phyloP scores from a whole-genome alignment of 1,284 basidiomycete genomes.

The Pholiota adiposa region DNA sequence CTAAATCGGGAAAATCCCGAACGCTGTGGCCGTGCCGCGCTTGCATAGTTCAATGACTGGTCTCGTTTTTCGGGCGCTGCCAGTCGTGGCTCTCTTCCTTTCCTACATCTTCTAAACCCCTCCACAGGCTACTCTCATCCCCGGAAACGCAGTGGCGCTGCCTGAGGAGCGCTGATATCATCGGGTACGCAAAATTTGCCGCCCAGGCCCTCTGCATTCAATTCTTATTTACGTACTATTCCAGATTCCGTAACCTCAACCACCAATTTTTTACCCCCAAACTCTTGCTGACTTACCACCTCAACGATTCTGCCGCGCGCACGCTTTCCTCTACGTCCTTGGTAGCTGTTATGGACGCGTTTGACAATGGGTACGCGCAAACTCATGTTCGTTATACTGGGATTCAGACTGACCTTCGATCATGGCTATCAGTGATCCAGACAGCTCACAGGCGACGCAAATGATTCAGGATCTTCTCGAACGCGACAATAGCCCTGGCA shows the following conservation, averaged over 20 bases:
- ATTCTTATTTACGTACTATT: slow-evolving; percentile 1
- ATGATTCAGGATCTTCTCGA: slow-evolving; percentile 41
- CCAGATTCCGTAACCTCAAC: neutral
- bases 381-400: neutral
- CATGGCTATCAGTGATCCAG: slow-evolving; percentile 31
- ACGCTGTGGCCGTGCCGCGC: neutral
- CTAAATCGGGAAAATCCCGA: slow-evolving; percentile 1
- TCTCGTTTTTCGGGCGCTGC: no score
- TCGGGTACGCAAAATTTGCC: neutral
- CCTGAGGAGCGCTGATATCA: neutral
- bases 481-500: slow-evolving; percentile 20
- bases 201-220: neutral
- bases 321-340: neutral
- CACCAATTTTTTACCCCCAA: neutral
- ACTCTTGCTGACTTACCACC: neutral
- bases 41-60: neutral
- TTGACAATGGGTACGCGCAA: slow-evolving; percentile 14
- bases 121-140: neutral
- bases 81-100: neutral
- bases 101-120: neutral
- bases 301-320: neutral
- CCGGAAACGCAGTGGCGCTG: neutral
- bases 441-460: slow-evolving; percentile 48
- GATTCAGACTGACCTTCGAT: neutral
- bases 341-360: slow-evolving; percentile 15